Evolutionary conservation across 2,329 filamentous ascomycete species (phyloP).

Genomic region (Colletotrichum truncatum): DNA sequence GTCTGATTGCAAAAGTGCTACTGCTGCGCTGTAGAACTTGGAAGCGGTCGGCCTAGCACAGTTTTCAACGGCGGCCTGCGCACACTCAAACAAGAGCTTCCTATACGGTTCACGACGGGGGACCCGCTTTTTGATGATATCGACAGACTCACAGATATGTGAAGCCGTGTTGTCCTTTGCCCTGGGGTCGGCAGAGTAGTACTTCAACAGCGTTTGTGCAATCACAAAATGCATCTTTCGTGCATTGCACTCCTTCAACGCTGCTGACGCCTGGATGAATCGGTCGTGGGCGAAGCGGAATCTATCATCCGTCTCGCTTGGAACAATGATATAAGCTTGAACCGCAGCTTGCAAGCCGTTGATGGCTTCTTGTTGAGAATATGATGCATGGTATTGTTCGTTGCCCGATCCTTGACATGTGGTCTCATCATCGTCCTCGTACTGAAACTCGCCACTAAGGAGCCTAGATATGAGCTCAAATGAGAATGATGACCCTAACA

Average conservation of each 20-base stretch:
- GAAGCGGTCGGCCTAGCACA: conserved; percentile 84
- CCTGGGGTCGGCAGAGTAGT: conserved; percentile 66
- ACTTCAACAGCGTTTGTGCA: conserved; percentile 81
- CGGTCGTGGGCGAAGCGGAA: conserved; percentile 92
- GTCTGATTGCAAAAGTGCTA: conserved; percentile 80
- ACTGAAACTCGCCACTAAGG: conserved; percentile 78
- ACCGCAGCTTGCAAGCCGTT: conserved; percentile 80
- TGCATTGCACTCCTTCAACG: conserved; percentile 74
- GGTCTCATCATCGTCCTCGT: conserved; percentile 56
- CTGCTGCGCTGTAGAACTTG: conserved; percentile 81
- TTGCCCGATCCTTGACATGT: conserved; percentile 38
- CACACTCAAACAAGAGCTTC: conserved; percentile 81
- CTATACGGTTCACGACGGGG: conserved; percentile 72
- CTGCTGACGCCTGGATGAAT: conserved; percentile 79
- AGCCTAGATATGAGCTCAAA: conserved; percentile 83
- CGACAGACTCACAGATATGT: conserved; percentile 82
- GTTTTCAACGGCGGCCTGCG: conserved; percentile 80
- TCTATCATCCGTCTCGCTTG: conserved; percentile 84
- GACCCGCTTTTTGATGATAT: conserved; percentile 76
- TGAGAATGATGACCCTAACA: conserved; percentile 84
- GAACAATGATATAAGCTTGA: conserved; percentile 74
- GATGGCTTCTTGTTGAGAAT: conserved; percentile 74
- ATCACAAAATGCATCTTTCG: conserved; percentile 92
- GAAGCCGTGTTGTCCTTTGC: conserved; percentile 78
- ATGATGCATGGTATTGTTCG: conserved; percentile 49